Percentiles rank a stretch among this genome's conserved stretches.
phyloP scores from a whole-genome alignment of 768 basidiomycete genomes.

The Tubosaeta brunneosetosa region DNA sequence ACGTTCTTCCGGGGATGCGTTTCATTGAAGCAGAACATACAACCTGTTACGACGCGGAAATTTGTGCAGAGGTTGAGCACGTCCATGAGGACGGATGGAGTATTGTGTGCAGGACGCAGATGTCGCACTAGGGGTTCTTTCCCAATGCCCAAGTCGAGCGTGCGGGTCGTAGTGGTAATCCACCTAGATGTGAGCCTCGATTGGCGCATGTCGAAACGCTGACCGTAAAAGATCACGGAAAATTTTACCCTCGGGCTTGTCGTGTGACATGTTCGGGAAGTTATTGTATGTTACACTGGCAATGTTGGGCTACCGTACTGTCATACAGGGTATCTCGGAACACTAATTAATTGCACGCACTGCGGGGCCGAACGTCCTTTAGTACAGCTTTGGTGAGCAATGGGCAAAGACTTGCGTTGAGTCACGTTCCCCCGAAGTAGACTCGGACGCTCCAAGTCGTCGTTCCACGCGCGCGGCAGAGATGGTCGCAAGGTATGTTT shows the following conservation, averaged over 20 bases:
- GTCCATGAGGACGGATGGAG: constrained; percentile 26
- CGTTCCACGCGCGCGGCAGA: too few species aligned
- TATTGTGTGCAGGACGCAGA: constrained; percentile 3
- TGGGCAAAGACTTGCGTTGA: too few species aligned
- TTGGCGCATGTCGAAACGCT: not conserved
- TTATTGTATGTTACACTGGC: constrained; percentile 35
- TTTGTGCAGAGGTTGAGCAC: constrained; percentile 47
- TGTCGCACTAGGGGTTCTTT: constrained; percentile 13
- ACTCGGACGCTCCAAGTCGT: too few species aligned
- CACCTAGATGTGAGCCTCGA: constrained; percentile 4
- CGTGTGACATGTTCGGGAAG: constrained; percentile 11
- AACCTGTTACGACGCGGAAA: constrained; percentile 44
- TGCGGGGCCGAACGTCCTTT: too few species aligned
- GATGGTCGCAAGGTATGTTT: too few species aligned
- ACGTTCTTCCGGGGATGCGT: constrained; percentile 39
- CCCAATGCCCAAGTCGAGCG: constrained; percentile 15
- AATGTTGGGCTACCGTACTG: too few species aligned
- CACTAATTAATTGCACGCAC: too few species aligned
- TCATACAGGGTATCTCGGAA: too few species aligned
- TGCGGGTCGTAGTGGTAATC: constrained; percentile 6
- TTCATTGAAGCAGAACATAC: constrained; percentile 31
- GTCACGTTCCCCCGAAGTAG: too few species aligned
- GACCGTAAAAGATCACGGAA: constrained; percentile 11
- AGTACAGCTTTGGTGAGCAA: too few species aligned
- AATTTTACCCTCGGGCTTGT: not conserved